Evolutionary conservation across 108 stramenopile species (phyloP), one percentile per base, ranked within the genome.

Genomic region (Stephanodiscus triporus): DNA sequence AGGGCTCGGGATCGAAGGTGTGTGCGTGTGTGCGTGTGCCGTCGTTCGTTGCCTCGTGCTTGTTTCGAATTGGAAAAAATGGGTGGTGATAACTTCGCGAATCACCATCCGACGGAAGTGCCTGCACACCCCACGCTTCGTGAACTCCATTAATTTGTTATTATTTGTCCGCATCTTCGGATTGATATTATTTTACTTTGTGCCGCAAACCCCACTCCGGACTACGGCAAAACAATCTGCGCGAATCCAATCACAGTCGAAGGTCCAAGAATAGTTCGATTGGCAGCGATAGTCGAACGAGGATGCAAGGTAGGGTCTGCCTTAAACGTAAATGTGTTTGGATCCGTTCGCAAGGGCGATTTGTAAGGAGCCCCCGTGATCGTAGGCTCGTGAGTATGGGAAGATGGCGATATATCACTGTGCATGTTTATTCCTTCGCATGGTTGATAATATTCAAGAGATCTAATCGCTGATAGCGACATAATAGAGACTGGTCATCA

Each of bases 1-100:
- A 13, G 77, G 77, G 20, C 51, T 78, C 63, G 70, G 70, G 11
- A 60, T 78, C 19, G 77, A 78, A 24, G 77, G 77, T 78, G 56
- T 59, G 77, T 53, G 19, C n/a, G n/a, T n/a, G n/a, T n/a, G n/a
- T n/a, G n/a, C n/a, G n/a, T n/a, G n/a, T n/a, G n/a, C n/a, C n/a
- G n/a, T n/a, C n/a, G n/a, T 72, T 22, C 24, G 3, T 70, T 17
- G 55, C 11, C 67, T 48, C 2, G 40, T 50, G 4, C 16, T 45
- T 14, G n/a, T n/a, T n/a, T n/a, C n/a, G n/a, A n/a, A n/a, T n/a
- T n/a, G n/a, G n/a, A n/a, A n/a, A n/a, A n/a, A n/a, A n/a, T n/a
- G n/a, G n/a, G n/a, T n/a, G n/a, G n/a, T n/a, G n/a, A n/a, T n/a
- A n/a, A n/a, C n/a, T n/a, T n/a, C n/a, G n/a, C n/a, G n/a, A n/a